Evolutionary conservation across 108 stramenopile species (phyloP), one percentile per base, ranked within the genome.

Genomic region (Nitzschia palea): DNA sequence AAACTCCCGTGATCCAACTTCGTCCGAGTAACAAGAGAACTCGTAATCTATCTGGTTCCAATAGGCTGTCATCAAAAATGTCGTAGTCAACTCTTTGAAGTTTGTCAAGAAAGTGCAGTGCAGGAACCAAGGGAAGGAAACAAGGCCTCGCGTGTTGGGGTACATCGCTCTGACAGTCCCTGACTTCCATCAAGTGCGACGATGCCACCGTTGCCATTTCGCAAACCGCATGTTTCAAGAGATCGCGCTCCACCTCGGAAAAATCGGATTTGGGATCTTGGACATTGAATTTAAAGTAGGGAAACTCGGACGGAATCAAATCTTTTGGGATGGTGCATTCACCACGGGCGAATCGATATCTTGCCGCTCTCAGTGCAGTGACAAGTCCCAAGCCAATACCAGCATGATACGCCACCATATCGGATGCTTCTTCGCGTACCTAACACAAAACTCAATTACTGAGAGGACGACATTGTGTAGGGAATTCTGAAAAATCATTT

Each of bases 381-480:
- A 78, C 67, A 15, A 93, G 55, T 2, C 91, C 91, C 12, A 89
- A 76, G n/a, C 85, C 86, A 0, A 89, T 85, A 5, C 91, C 91
- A 26, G 84, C 85, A 68, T 88, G 75, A 31, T 86, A 82, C 15
- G 86, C 88, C 0, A 84, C 83, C 31, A 50, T 30, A 68, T 93
- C 91, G 6, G 85, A 74, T 32, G 68, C 71, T 36, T 93, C 88
- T 26, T 93, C 84, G 40, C 86, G 75, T 22, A 86, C 80, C 77
- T 77, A 63, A 3, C 25, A n/a, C 6, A 17, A 27, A 25, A 26
- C n/a, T n/a, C n/a, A n/a, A n/a, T n/a, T n/a, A n/a, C n/a, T 51
- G 50, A 15, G 20, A 51, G 18, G n/a, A n/a, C n/a, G n/a, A n/a
- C n/a, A n/a, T n/a, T n/a, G n/a, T n/a, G n/a, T n/a, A n/a, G n/a